A percentile compares a stretch with the other conserved stretches of the same genome.
Evolutionary conservation across 2,329 filamentous ascomycete genomes (phyloP).

Genomic region (Clarireedia homoeocarpa): DNA sequence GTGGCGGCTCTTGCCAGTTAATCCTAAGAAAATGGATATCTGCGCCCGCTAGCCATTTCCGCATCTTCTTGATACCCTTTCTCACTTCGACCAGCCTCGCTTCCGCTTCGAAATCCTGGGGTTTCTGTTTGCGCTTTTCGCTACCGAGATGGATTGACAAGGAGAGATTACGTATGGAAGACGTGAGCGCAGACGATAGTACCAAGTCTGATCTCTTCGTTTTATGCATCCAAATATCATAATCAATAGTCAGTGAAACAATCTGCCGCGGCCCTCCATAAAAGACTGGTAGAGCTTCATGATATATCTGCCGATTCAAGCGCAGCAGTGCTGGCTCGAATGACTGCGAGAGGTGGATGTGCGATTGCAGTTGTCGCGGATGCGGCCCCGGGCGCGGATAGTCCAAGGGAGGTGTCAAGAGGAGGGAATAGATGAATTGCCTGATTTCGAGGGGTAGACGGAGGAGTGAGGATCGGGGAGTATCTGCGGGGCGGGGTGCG

Average conservation of each 20-base stretch:
- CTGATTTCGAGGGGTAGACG: conserved; percentile 22
- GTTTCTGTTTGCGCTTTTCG: conserved; percentile 30
- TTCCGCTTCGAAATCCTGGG: conserved; percentile 25
- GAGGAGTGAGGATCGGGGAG: conserved; percentile 14
- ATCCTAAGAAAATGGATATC: conserved; percentile 20
- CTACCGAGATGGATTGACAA: conserved; percentile 20
- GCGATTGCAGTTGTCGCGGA: conserved; percentile 24
- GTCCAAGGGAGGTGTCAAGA: conserved; percentile 11
- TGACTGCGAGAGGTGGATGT: conserved; percentile 19
- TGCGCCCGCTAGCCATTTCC: conserved; percentile 22
- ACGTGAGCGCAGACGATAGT: conserved; percentile 16
- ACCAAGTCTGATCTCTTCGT: conserved; percentile 20
- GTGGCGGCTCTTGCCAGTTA: conserved; percentile 25
- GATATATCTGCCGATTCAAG: conserved; percentile 20
- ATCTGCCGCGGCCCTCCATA: conserved; percentile 20
- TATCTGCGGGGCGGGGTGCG: not conserved
- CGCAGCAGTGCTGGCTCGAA: conserved; percentile 18
- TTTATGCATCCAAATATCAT: conserved; percentile 25
- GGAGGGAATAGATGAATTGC: conserved; percentile 18
- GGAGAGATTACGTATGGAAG: conserved; percentile 21
- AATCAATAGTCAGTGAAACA: conserved; percentile 20
- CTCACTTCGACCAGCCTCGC: conserved; percentile 66
- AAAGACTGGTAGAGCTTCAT: conserved; percentile 22
- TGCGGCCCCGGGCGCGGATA: conserved; percentile 21
- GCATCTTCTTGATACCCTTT: conserved; percentile 50